Percentiles rank a stretch among this genome's conserved stretches.
Conservation (phyloP, 208 protist genomes). For the Endotrypanum monterogeii region DNA sequence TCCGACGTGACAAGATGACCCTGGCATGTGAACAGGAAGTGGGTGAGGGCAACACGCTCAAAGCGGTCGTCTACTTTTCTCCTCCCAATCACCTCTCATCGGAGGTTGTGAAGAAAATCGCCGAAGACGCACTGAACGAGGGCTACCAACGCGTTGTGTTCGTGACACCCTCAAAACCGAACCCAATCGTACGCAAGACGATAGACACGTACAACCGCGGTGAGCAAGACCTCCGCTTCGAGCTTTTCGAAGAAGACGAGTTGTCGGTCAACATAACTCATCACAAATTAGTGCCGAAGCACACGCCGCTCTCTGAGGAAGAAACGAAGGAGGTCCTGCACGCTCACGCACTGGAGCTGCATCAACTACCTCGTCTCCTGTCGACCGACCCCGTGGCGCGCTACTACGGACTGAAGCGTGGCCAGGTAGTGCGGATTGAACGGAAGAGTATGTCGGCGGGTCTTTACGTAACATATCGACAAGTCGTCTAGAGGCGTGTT, state of each 20-base stretch:
- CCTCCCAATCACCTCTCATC: slow-evolving; percentile 57
- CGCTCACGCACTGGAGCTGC: slow-evolving; percentile 93
- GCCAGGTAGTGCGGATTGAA: slow-evolving; percentile 97
- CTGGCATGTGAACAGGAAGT: slow-evolving; percentile 65
- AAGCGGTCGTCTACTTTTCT: slow-evolving; percentile 79
- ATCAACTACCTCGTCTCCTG: slow-evolving; percentile 96
- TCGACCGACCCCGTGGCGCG: slow-evolving; percentile 95
- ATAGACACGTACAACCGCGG: slow-evolving; percentile 76
- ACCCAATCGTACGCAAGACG: slow-evolving; percentile 70
- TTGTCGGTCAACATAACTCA: slow-evolving; percentile 98
- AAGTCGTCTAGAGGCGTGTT: slow-evolving; percentile 83
- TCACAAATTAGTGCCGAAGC: slow-evolving; percentile 97
- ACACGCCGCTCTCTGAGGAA: slow-evolving; percentile 86
- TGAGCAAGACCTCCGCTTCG: slow-evolving; percentile 69
- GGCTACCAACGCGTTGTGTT: slow-evolving; percentile 72
- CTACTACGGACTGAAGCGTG: slow-evolving; percentile 95
- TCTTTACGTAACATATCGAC: slow-evolving; percentile 98
- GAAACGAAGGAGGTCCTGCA: slow-evolving; percentile 90
- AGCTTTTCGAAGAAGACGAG: slow-evolving; percentile 96
- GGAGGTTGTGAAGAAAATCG: slow-evolving; percentile 61
- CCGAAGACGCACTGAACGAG: slow-evolving; percentile 43
- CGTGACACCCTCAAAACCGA: slow-evolving; percentile 57
- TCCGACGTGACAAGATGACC: slow-evolving; percentile 86
- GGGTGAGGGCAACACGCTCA: slow-evolving; percentile 39
- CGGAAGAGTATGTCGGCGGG: slow-evolving; percentile 96